Evolutionary conservation across 1,139 yeast species (phyloP), one percentile per base, ranked within the genome.

Genomic region (Blastobotrys capitulatus): DNA sequence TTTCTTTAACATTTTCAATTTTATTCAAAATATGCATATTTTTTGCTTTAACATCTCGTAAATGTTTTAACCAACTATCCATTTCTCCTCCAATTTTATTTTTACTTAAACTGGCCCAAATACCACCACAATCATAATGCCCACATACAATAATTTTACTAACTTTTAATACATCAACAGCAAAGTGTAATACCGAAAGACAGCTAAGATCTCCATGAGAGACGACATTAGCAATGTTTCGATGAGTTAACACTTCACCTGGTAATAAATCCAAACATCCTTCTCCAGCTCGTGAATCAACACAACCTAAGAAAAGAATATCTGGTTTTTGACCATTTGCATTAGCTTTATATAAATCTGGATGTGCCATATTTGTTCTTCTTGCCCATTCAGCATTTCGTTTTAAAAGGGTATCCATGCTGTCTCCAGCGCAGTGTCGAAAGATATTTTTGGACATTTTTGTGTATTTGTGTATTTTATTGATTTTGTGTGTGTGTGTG

Each of bases 91-190:
- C 86, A 44, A 86, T 75, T 54, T 79, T 78, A 59, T 82, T 80
- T 53, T 80, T 76, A 6, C 84, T 77, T 52, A 92, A 70, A 16
- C 95, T 83, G 22, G 96, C 92, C 83, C 90, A 84, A 52, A 89
- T 81, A 31, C 97, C 98, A 46, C 97, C 97, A 73, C 98, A 92
- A 68, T 89, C 96, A 34, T 95, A 86, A 71, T 92, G 98, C n/a
- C 98, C 98, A 68, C 97, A 89, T 9, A 92, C 87, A 51, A 92
- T 77, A 52, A 92, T 82, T 62, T 86, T 88, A 57, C 76, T 77
- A 35, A 94, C 95, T 63, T 86, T 84, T 56, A 92, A 75, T 18
- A 85, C 90, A 60, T 88, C 92, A 55, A 92, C 80, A 2, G 97
- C 96, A 62, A 89, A 88, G 66, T 92, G 97, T 41, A 92, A 74